phyloP scores from a whole-genome alignment of 1,284 basidiomycete genomes.

The Ustilago loliicola region DNA sequence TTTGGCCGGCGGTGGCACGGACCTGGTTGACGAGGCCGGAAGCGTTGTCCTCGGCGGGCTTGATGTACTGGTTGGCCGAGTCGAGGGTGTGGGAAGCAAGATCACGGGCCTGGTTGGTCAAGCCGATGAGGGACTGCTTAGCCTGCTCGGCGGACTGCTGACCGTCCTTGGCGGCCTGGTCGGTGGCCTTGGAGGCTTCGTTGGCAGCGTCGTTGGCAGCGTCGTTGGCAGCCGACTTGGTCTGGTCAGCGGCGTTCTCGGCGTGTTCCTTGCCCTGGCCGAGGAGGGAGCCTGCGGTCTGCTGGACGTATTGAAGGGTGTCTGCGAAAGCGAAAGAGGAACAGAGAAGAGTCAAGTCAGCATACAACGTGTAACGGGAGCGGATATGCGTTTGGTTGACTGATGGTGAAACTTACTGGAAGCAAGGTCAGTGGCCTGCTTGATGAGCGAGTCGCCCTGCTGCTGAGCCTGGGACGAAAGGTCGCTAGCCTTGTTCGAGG shows the following conservation, averaged over 20 bases:
- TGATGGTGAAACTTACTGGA: slow-evolving; percentile 43
- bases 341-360: background rate
- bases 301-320: slow-evolving; percentile 55
- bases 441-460: slow-evolving; percentile 42
- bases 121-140: slow-evolving; percentile 49
- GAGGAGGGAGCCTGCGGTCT: slow-evolving; percentile 49
- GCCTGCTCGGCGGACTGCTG: slow-evolving; percentile 52
- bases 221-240: slow-evolving; percentile 49
- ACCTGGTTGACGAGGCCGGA: slow-evolving; percentile 48
- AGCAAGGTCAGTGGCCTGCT: slow-evolving; percentile 53
- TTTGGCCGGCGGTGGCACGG: slow-evolving; percentile 41
- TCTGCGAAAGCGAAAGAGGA: slow-evolving; percentile 19
- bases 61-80: slow-evolving; percentile 61
- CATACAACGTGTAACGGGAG: background rate
- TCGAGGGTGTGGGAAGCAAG: slow-evolving; percentile 55
- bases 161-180: slow-evolving; percentile 51
- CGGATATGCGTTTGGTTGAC: no score
- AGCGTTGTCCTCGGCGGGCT: slow-evolving; percentile 50
- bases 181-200: slow-evolving; percentile 39
- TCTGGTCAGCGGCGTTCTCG: slow-evolving; percentile 45
- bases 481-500: slow-evolving; percentile 46
- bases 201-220: no score
- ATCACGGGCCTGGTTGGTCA: slow-evolving; percentile 57
- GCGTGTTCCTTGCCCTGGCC: slow-evolving; percentile 49
- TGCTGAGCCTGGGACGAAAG: slow-evolving; percentile 42